Base-by-base conservation (phyloP, 2,329 filamentous ascomycete species). In the Clonostachys rosea region DNA sequence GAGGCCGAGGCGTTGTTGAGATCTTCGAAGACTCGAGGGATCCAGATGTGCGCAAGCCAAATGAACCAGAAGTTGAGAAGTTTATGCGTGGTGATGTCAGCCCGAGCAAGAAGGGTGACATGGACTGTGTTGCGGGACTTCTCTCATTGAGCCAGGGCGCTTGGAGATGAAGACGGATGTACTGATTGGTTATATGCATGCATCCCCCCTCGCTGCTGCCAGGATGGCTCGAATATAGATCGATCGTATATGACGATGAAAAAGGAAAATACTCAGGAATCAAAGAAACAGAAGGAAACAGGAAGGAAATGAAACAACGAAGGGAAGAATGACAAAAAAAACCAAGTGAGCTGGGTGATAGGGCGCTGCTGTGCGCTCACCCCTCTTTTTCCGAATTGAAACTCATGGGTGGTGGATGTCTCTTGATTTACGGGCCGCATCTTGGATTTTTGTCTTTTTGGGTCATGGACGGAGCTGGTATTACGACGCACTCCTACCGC, bases 71-170 rank as follows among this genome's bases (percentile, higher is more conserved):
- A 16, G 76, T 92, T 40, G 81, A 86, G 52, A 75, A 73, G 5
- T 91, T 94, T 63, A 91, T 95, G 85, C 73, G 76, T 34, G 76
- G 75, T 44, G 77, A 79, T 34, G 75, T 82, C 52, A 82, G 80
- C 60, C 84, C 82, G 9, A 84, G 84, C 60, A 89, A 90, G 66
- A 84, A 83, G 62, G 81, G 84, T 48, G 92, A 96, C 61, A 75
- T 95, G 64, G 90, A 95, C 61, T 95, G 90, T 60, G 86, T 96
- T 42, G 89, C 92, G 47, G 90, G 90, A n/a, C 68, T 97, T 53
- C 66, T 96, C 52, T 92, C 89, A 44, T 74, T 97, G 42, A 95
- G 90, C 58, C 89, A 95, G 68, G 92, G 91, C n/a, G 89, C 89
- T 60, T 96, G 91, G 91, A 79, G 82, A 59, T 87, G 67, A 78